Evolutionary conservation across 805 yeast genomes (phyloP).

Genomic region (Middelhovenomyces tepae): DNA sequence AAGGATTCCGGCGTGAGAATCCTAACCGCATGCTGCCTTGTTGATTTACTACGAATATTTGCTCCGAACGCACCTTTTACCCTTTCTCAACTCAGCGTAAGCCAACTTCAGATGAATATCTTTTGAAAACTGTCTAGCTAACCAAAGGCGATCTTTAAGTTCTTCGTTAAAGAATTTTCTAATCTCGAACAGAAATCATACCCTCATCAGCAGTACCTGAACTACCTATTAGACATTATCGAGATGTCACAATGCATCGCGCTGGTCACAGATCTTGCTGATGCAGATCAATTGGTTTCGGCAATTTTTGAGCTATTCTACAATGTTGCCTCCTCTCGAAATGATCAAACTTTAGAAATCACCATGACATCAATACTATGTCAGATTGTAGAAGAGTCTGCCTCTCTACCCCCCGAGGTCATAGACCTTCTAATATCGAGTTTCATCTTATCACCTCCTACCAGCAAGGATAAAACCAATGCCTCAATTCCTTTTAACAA

Average conservation of each 20-base stretch:
- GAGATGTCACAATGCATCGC: slow-evolving; percentile 71
- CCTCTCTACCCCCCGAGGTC: slow-evolving; percentile 49
- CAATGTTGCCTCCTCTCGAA: slow-evolving; percentile 37
- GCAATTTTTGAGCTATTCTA: slow-evolving; percentile 55
- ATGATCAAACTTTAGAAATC: slow-evolving; percentile 48
- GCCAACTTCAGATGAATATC: not conserved
- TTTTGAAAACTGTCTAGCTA: not conserved
- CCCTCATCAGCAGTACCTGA: slow-evolving; percentile 54
- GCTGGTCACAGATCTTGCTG: slow-evolving; percentile 65
- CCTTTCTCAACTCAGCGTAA: slow-evolving; percentile 45
- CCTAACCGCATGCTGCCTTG: slow-evolving; percentile 58
- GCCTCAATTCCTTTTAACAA: slow-evolving; percentile 31
- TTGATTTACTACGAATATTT: slow-evolving; percentile 65
- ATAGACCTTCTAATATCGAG: slow-evolving; percentile 57
- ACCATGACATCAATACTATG: slow-evolving; percentile 62
- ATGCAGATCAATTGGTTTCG: slow-evolving; percentile 46
- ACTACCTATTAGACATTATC: slow-evolving; percentile 55
- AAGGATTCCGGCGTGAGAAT: slow-evolving; percentile 64
- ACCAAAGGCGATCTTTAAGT: slow-evolving; percentile 42
- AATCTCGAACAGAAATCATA: slow-evolving; percentile 41
- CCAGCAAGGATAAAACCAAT: slow-evolving; percentile 14
- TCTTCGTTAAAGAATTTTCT: slow-evolving; percentile 56
- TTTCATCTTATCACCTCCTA: slow-evolving; percentile 31
- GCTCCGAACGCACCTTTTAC: slow-evolving; percentile 91
- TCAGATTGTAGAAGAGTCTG: slow-evolving; percentile 66